Evolutionary conservation across 768 basidiomycete genomes (phyloP).

Genomic region (Lactifluus piperatus): DNA sequence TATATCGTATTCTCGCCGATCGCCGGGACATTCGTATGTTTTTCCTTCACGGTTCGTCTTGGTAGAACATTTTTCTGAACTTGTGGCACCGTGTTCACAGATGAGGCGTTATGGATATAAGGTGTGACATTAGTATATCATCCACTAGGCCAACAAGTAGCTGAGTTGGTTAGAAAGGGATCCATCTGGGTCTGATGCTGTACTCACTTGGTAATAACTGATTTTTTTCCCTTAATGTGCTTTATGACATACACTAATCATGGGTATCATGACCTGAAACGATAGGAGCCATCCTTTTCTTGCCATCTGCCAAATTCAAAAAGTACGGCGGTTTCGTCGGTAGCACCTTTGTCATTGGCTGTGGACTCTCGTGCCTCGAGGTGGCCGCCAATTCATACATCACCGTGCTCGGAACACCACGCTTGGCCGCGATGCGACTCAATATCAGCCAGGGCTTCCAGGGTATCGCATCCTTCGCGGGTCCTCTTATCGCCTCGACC

Average conservation of each 20-base stretch:
- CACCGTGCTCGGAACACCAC: conserved; percentile 54
- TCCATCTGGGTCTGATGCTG: conserved; percentile 49
- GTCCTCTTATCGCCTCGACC: conserved; percentile 65
- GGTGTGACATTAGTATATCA: conserved; percentile 19
- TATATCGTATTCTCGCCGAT: conserved; percentile 53
- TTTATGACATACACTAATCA: conserved; percentile 20
- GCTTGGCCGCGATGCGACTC: conserved; percentile 64
- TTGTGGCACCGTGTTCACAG: conserved; percentile 25
- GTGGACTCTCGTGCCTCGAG: conserved; percentile 58
- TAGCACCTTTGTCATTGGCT: conserved; percentile 63
- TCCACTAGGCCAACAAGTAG: not conserved
- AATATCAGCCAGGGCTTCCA: conserved; percentile 79
- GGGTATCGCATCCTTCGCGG: conserved; percentile 63
- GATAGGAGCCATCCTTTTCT: conserved; percentile 66
- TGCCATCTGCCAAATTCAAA: conserved; percentile 62
- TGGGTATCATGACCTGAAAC: not conserved
- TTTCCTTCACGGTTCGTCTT: not conserved
- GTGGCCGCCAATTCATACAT: conserved; percentile 80
- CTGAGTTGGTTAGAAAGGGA: conserved; percentile 37
- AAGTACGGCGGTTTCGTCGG: conserved; percentile 69
- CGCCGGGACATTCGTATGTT: conserved; percentile 47
- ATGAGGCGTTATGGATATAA: conserved; percentile 63
- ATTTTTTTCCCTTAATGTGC: conserved; percentile 11
- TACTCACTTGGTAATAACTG: conserved; percentile 42
- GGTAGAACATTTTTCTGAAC: not conserved